phyloP scores from a whole-genome alignment of 75 land plant species.

The Cupressus sempervirens region DNA sequence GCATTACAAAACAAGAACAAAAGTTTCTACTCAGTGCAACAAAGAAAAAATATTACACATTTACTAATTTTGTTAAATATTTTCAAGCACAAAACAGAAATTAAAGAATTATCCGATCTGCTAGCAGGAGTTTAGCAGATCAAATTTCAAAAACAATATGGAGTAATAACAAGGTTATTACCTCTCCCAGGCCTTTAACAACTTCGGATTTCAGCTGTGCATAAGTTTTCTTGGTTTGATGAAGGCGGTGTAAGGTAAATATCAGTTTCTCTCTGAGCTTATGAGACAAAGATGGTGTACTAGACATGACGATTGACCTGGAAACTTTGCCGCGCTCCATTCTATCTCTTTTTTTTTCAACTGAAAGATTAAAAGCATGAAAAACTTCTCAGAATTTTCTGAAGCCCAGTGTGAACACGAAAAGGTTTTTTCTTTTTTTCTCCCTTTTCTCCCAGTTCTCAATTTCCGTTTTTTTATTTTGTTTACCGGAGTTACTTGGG shows the following conservation, averaged over 20 bases:
- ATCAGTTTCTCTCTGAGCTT: not conserved
- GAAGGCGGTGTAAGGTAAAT: not conserved
- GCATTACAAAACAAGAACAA: not conserved
- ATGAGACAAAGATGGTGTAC: not conserved
- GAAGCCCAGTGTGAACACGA: too few relatives aligned
- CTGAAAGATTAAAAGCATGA: not conserved
- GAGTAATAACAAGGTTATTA: not conserved
- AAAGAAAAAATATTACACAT: not conserved
- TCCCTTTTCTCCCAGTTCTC: too few relatives aligned
- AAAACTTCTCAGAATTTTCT: not conserved
- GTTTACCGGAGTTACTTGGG: too few relatives aligned
- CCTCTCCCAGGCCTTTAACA: constrained; percentile 4
- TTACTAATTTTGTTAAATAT: not conserved
- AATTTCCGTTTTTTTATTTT: too few relatives aligned
- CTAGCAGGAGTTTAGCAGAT: not conserved
- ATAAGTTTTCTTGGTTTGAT: not conserved
- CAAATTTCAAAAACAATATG: not conserved
- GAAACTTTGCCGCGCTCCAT: not conserved
- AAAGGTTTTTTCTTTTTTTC: too few relatives aligned
- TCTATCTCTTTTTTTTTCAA: not conserved
- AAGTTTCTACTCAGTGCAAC: not conserved
- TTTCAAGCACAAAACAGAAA: not conserved
- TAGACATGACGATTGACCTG: not conserved
- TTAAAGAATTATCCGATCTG: not conserved
- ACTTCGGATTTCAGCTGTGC: not conserved